These are phyloP conservation scores for Lachnellula arida DNA, from an alignment of 2,329 filamentous ascomycete species.

Conservation along the genomic window DNA sequence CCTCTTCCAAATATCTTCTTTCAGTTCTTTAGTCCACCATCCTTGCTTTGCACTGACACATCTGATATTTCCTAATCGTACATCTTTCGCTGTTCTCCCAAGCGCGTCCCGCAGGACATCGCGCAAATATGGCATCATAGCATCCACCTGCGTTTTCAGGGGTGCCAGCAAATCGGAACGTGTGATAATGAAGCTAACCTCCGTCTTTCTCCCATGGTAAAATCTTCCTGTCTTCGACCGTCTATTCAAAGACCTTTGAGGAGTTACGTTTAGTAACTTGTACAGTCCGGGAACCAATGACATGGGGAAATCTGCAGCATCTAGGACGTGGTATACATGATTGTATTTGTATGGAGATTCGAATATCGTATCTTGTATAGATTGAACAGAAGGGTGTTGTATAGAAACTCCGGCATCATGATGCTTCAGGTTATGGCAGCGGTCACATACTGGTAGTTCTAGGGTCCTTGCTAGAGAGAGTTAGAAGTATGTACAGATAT, in stretches of 20 bases:
- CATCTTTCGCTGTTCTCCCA: conserved; percentile 58
- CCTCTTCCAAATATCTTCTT: conserved; percentile 76
- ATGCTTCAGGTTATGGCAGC: conserved; percentile 79
- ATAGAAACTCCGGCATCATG: conserved; percentile 69
- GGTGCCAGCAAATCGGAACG: conserved; percentile 81
- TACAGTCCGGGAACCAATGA: conserved; percentile 78
- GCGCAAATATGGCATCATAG: conserved; percentile 78
- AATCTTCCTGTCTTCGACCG: conserved; percentile 65
- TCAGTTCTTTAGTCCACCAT: conserved; percentile 89
- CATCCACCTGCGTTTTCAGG: conserved; percentile 76
- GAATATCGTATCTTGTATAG: conserved; percentile 76
- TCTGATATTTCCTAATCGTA: conserved; percentile 82
- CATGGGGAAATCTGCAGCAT: conserved; percentile 95
- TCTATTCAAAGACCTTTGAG: conserved; percentile 74
- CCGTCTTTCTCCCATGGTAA: conserved; percentile 62
- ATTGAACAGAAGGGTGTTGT: conserved; percentile 73
- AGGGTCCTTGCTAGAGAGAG: conserved; percentile 9
- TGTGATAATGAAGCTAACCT: conserved; percentile 88
- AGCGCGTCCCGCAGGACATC: conserved; percentile 73
- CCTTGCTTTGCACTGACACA: conserved; percentile 80
- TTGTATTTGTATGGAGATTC: conserved; percentile 89
- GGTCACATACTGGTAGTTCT: conserved; percentile 65
- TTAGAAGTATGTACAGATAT: conserved; percentile 5
- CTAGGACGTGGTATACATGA: conserved; percentile 90
- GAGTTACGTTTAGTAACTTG: conserved; percentile 63